phyloP scores from a whole-genome alignment of 2,329 filamentous ascomycete species.

The Aplosporella prunicola region DNA sequence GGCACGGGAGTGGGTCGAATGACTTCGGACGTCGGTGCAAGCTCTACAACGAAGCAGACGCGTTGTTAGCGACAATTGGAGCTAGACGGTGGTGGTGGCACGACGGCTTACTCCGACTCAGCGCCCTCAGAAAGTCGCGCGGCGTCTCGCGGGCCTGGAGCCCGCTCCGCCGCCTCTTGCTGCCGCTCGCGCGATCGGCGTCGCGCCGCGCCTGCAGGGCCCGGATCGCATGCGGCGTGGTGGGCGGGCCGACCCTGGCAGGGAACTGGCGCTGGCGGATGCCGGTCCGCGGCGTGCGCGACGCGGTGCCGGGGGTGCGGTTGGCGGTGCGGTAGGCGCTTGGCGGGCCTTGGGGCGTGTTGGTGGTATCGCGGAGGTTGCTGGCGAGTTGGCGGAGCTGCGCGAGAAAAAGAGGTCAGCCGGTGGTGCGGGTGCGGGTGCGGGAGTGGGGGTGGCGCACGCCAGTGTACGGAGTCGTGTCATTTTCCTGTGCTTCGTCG shows the following conservation, averaged over 20 bases:
- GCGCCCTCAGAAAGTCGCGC: conserved; percentile 43
- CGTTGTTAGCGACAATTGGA: too few species aligned
- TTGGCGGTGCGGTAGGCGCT: conserved; percentile 23
- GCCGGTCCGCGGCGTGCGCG: conserved; percentile 25
- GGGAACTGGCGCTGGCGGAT: conserved; percentile 25
- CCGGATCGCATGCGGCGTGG: conserved; percentile 47
- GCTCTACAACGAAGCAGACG: too few species aligned
- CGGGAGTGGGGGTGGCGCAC: conserved; percentile 12
- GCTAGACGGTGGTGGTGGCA: too few species aligned
- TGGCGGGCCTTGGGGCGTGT: conserved; percentile 26
- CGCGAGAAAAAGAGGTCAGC: neutral
- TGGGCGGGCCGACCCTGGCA: conserved; percentile 29
- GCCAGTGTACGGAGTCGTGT: conserved; percentile 16
- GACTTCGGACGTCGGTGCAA: too few species aligned
- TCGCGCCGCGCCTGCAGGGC: conserved; percentile 43
- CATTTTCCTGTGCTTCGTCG: conserved; percentile 5
- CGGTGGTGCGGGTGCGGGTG: neutral
- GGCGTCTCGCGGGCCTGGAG: conserved; percentile 45
- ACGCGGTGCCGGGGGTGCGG: conserved; percentile 25
- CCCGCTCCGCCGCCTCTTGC: conserved; percentile 40
- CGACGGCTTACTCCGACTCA: conserved; percentile 43
- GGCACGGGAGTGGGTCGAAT: too few species aligned
- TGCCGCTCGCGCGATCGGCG: conserved; percentile 39
- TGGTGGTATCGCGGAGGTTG: conserved; percentile 20
- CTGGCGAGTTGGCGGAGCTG: conserved; percentile 23